phyloP scores from a whole-genome alignment of 257 asterid genomes.

The Plectranthus barbatus region DNA sequence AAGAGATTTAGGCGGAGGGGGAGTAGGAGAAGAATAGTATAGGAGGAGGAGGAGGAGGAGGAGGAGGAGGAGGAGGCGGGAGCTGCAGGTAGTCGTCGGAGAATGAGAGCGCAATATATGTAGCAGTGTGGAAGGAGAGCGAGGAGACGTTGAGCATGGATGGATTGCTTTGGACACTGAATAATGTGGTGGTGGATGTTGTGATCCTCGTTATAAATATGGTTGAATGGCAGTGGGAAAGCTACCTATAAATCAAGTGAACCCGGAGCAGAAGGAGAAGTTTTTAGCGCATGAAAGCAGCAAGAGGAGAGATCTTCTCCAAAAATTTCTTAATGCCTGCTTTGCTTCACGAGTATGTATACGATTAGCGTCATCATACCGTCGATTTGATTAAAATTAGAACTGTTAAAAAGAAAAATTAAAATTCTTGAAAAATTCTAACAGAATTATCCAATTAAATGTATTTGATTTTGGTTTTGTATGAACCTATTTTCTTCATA shows the following conservation, averaged over 20 bases:
- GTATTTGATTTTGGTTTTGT: too few relatives aligned
- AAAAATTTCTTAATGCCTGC: constrained; percentile 42
- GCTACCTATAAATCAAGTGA: constrained; percentile 51
- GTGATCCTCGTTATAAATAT: constrained; percentile 49
- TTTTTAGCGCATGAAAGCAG: constrained; percentile 37
- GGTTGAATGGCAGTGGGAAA: constrained; percentile 50
- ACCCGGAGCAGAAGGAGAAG: constrained; percentile 43
- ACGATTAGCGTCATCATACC: too few relatives aligned
- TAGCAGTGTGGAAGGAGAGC: constrained; percentile 32
- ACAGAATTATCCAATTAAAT: too few relatives aligned
- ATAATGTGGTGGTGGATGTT: constrained; percentile 11
- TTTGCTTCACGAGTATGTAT: constrained; percentile 40
- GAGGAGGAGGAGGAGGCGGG: too few relatives aligned
- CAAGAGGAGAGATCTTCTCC: constrained; percentile 48
- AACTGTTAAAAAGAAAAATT: too few relatives aligned
- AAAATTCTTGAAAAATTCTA: too few relatives aligned
- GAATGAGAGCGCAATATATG: constrained; percentile 32
- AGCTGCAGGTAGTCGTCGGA: constrained; percentile 25
- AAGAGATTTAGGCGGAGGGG: constrained; percentile 5
- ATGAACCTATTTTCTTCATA: too few relatives aligned
- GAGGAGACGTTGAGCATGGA: constrained; percentile 44
- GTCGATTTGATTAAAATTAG: too few relatives aligned
- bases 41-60: too few relatives aligned
- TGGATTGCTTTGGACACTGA: constrained; percentile 51
- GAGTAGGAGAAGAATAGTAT: background rate